These are phyloP conservation scores for Gloeopeniophorella convolvens DNA, from an alignment of 768 basidiomycete species.

Conservation along the genomic window DNA sequence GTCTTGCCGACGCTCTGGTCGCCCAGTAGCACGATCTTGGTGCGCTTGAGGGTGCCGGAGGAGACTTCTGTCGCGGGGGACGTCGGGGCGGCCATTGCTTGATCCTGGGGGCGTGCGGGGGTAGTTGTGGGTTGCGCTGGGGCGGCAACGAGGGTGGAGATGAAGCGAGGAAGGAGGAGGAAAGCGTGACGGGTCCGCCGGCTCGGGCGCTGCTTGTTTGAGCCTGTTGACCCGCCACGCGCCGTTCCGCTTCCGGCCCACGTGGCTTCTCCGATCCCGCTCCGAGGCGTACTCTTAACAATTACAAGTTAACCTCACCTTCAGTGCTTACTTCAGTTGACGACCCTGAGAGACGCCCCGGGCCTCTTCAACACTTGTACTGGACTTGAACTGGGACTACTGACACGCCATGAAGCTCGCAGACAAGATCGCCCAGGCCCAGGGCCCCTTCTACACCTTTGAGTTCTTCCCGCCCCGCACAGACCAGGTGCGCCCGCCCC, in stretches of 20 bases:
- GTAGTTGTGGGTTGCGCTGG: background rate
- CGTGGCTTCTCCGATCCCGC: too few species aligned
- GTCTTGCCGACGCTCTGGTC: conserved; percentile 99
- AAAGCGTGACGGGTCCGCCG: background rate
- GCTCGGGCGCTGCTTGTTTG: background rate
- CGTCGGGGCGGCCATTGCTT: conserved; percentile 43
- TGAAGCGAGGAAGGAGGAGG: background rate
- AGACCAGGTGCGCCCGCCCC: conserved; percentile 52
- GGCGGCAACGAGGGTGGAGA: background rate
- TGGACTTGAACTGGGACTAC: background rate
- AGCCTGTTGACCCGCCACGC: background rate
- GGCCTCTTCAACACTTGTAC: background rate
- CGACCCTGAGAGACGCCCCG: background rate
- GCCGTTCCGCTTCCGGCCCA: background rate
- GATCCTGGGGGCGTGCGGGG: background rate
- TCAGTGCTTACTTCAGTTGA: background rate
- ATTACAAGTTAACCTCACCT: too few species aligned
- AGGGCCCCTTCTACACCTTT: conserved; percentile 69
- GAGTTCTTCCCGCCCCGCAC: conserved; percentile 98
- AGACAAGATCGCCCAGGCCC: conserved; percentile 51
- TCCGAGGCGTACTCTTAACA: too few species aligned
- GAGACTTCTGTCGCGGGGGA: conserved; percentile 81
- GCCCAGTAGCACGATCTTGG: conserved; percentile 92
- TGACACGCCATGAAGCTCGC: conserved; percentile 55
- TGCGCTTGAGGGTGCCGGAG: conserved; percentile 85